phyloP scores from a whole-genome alignment of 225 moss, liverwort and hornwort species.

The Sphagnum contortum region DNA sequence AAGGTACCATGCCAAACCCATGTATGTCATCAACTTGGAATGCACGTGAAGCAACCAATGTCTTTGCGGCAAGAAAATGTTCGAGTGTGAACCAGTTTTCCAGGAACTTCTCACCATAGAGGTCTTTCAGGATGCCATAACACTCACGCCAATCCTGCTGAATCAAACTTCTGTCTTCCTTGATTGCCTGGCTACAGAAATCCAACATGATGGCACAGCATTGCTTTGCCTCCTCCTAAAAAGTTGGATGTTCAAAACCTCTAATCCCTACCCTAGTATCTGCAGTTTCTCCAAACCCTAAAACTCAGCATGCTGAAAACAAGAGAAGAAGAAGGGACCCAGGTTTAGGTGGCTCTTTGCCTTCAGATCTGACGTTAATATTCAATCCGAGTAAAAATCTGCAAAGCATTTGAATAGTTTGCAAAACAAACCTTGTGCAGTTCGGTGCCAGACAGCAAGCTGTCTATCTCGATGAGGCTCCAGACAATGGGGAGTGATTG shows the following conservation, averaged over 20 bases:
- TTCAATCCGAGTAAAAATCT: no score
- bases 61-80: constrained; percentile 65
- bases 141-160: constrained; percentile 76
- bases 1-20: constrained; percentile 85
- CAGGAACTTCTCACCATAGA: constrained; percentile 43
- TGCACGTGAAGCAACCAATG: constrained; percentile 65
- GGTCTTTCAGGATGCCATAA: constrained; percentile 41
- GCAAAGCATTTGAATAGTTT: no score
- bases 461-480: constrained; percentile 51
- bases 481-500: constrained; percentile 71
- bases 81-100: constrained; percentile 64
- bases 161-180: constrained; percentile 61
- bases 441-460: constrained; percentile 64
- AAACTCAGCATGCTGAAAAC: no score
- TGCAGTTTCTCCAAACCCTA: no score
- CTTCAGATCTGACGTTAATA: no score
- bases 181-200: constrained; percentile 65
- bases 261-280: no score
- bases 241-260: neutral
- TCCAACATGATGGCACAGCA: constrained; percentile 1
- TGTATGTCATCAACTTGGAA: constrained; percentile 79
- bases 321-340: no score
- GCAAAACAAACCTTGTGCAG: constrained; percentile 59
- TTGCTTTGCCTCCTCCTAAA: constrained; percentile 1
- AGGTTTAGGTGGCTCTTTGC: no score